Base-by-base conservation (phyloP, 306 rosid genomes). In the Ormosia emarginata region DNA sequence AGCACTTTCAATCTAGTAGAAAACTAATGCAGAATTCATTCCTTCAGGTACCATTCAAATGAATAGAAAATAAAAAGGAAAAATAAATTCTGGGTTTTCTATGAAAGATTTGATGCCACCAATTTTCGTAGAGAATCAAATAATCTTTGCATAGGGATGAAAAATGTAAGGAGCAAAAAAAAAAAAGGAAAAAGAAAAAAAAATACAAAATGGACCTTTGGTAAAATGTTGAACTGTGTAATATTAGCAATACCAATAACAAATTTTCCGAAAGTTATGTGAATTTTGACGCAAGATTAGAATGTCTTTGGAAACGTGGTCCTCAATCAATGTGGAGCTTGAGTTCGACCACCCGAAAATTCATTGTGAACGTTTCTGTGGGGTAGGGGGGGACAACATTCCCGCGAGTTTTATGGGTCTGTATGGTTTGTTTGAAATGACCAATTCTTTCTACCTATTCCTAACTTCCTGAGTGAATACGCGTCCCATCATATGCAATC, bases 381-480 rank as follows among this genome's bases (percentile, higher is more conserved):
- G 69, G 74, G 47, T 41, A 10, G 55, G 55, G 55, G 63, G 71
- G 15, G 58, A 69, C 29, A 77, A 2, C 71, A 63, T 78, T 83
- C 53, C 5, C 8, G 75, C 86, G 76, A 79, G 76, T 78, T 65
- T 84, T 56, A 66, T 17, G 79, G 73, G 8, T 79, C 33, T 41
- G 13, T 59, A n/a, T 82, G 46, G 29, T 82, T 72, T 71, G 66
- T 71, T 83, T 33, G 4, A 72, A 36, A 78, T 78, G 86, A 78
- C 80, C 83, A 72, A 55, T 64, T 83, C 69, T 72, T 78, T 77
- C 15, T 34, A 75, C 40, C 46, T 6, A 58, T 37, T 63, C 67
- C 14, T 64, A 14, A 53, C 59, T 53, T 49, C 24, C 15, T 4
- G 2, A 52, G 8, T 49, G 4, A 49, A 47, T 47, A 12, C 9